A percentile compares a stretch with the other conserved stretches of the same genome.
Conservation (phyloP, 352 stramenopile species). For the Pythium graminicola region DNA sequence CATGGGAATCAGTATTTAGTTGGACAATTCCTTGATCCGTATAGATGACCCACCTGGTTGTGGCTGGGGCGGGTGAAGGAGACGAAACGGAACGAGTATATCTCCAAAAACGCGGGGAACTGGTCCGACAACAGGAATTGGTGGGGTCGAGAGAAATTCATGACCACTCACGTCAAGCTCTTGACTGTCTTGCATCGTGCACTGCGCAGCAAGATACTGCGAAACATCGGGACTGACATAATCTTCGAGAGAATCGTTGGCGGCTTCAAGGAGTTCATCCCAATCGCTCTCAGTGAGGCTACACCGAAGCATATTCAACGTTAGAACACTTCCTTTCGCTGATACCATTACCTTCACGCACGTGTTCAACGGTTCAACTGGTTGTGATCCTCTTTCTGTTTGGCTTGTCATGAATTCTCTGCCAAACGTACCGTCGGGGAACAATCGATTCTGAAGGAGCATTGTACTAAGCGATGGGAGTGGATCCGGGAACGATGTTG, state of each 20-base stretch:
- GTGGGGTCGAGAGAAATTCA: slow-evolving; percentile 59
- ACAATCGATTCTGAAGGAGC: slow-evolving; percentile 8
- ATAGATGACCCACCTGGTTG: neutral
- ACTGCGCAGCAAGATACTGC: slow-evolving; percentile 31
- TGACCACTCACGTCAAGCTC: slow-evolving; percentile 54
- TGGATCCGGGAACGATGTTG: neutral
- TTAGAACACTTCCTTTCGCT: too few relatives aligned
- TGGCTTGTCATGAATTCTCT: neutral
- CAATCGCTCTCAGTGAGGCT: slow-evolving; percentile 34
- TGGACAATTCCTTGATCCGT: too few relatives aligned
- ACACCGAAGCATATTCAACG: neutral
- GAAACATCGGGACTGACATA: slow-evolving; percentile 70
- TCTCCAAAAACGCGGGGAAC: slow-evolving; percentile 12
- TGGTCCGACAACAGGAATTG: slow-evolving; percentile 16
- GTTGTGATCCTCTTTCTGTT: neutral
- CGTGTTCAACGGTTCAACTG: neutral
- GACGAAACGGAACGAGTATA: slow-evolving; percentile 2
- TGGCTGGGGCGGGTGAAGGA: neutral
- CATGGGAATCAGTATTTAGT: neutral
- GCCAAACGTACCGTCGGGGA: neutral
- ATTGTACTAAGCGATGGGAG: slow-evolving; percentile 11
- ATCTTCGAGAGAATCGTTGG: slow-evolving; percentile 29
- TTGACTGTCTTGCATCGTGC: slow-evolving; percentile 38
- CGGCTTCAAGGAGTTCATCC: slow-evolving; percentile 49
- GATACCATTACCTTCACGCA: neutral